Evolutionary conservation across 257 asterid genomes (phyloP).

Genomic region (Galeopsis tetrahit): DNA sequence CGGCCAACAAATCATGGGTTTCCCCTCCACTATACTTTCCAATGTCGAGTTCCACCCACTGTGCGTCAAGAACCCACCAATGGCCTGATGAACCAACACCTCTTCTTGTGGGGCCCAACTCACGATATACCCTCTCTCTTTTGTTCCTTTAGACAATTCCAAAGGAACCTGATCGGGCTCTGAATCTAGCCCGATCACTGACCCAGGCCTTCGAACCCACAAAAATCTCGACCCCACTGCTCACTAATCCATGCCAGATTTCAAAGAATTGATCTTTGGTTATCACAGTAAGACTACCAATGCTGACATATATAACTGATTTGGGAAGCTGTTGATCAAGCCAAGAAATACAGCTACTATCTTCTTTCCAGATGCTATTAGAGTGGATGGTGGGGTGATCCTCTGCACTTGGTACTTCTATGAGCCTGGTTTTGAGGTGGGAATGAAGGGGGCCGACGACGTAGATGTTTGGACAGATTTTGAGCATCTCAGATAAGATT

Average conservation of each 20-base stretch:
- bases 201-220: constrained; percentile 63
- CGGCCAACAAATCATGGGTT: constrained; percentile 63
- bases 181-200: constrained; percentile 28
- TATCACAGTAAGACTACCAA: constrained; percentile 54
- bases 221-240: constrained; percentile 59
- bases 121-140: constrained; percentile 46
- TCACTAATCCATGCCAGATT: constrained; percentile 60
- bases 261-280: constrained; percentile 48
- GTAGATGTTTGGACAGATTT: constrained; percentile 52
- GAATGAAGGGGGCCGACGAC: constrained; percentile 72
- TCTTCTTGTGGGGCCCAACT: constrained; percentile 54
- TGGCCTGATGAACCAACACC: constrained; percentile 44
- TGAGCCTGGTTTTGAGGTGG: constrained; percentile 41
- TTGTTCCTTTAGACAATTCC: constrained; percentile 35
- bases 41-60: constrained; percentile 58
- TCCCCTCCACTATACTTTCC: constrained; percentile 47
- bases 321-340: constrained; percentile 50
- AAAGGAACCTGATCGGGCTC: constrained; percentile 20
- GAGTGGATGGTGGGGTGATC: constrained; percentile 10
- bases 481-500: constrained; percentile 45
- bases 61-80: constrained; percentile 51
- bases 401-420: neutral
- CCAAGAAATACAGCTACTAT: constrained; percentile 58
- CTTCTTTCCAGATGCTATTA: constrained; percentile 59
- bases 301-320: constrained; percentile 64